Evolutionary conservation across 1,284 basidiomycete species (phyloP).

Genomic region (Austroboletus novae-zelandiae): DNA sequence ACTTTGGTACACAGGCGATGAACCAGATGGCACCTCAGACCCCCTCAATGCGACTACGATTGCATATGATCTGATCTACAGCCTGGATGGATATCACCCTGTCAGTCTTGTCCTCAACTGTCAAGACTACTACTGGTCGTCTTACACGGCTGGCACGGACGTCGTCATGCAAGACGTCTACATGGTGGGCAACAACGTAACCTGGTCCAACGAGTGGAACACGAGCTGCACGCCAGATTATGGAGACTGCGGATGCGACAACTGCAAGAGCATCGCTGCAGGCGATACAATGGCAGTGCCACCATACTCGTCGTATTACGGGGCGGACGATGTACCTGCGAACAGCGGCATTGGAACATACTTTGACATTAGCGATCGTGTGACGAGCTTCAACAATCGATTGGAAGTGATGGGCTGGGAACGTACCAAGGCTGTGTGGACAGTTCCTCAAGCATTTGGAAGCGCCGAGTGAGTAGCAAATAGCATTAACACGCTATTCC

Average conservation of each 20-base stretch:
- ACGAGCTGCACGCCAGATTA: slow-evolving; percentile 58
- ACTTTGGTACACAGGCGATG: slow-evolving; percentile 76
- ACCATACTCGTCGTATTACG: slow-evolving; percentile 22
- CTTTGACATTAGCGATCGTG: slow-evolving; percentile 60
- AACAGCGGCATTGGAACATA: slow-evolving; percentile 31
- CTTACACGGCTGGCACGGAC: slow-evolving; percentile 59
- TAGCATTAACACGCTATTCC: background rate
- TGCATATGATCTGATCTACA: slow-evolving; percentile 63
- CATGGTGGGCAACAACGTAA: slow-evolving; percentile 67
- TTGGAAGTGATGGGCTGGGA: slow-evolving; percentile 63
- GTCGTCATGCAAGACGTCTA: slow-evolving; percentile 58
- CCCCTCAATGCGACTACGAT: slow-evolving; percentile 57
- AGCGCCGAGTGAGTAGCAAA: slow-evolving; percentile 43
- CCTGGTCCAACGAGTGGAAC: slow-evolving; percentile 53
- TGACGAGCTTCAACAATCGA: slow-evolving; percentile 61
- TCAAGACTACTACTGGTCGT: slow-evolving; percentile 62
- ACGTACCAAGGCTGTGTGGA: slow-evolving; percentile 56
- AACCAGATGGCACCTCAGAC: slow-evolving; percentile 70
- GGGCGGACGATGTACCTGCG: slow-evolving; percentile 17
- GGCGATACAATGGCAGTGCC: slow-evolving; percentile 26
- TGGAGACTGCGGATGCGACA: slow-evolving; percentile 69
- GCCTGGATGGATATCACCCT: slow-evolving; percentile 71
- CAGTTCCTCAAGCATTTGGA: slow-evolving; percentile 76
- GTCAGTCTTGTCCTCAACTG: slow-evolving; percentile 76
- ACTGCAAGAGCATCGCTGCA: slow-evolving; percentile 39